Conservation (phyloP, 148 eudicot species). For the Oxyria digyna region DNA sequence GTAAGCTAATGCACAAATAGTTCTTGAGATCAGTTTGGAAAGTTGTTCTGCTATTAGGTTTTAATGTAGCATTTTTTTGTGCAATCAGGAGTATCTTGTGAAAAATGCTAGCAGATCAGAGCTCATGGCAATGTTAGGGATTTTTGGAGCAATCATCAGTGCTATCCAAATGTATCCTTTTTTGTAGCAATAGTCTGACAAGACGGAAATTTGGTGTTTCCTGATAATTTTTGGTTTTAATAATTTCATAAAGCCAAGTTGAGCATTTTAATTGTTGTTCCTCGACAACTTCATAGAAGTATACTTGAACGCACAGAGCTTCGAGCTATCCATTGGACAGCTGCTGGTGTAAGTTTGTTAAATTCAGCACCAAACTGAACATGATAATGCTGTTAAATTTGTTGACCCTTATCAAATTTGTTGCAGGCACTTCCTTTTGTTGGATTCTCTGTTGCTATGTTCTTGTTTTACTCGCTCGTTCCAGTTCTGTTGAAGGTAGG, state of each 20-base stretch:
- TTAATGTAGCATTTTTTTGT: not conserved
- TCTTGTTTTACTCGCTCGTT: constrained; percentile 74
- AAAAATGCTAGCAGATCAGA: constrained; percentile 73
- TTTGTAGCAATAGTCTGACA: not conserved
- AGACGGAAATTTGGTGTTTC: not conserved
- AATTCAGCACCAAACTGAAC: too few species aligned
- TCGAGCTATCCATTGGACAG: constrained; percentile 60
- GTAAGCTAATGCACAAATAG: constrained; percentile 32
- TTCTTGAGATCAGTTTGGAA: too few species aligned
- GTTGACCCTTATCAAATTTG: not conserved
- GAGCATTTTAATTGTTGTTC: not conserved
- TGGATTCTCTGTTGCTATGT: constrained; percentile 78
- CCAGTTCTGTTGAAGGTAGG: constrained; percentile 72
- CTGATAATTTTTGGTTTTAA: not conserved
- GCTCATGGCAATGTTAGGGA: constrained; percentile 82
- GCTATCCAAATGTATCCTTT: constrained; percentile 85
- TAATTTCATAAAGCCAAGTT: not conserved
- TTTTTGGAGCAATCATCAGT: constrained; percentile 72
- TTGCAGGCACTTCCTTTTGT: constrained; percentile 56
- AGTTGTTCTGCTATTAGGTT: too few species aligned
- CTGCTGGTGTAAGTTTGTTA: constrained; percentile 73
- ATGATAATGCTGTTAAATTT: not conserved
- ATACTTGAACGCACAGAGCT: constrained; percentile 77
- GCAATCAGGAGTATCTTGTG: constrained; percentile 68
- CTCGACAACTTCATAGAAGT: constrained; percentile 30